Percentiles rank a stretch among this genome's conserved stretches.
phyloP scores from a whole-genome alignment of 345 rosid genomes.

The Pistacia atlantica region DNA sequence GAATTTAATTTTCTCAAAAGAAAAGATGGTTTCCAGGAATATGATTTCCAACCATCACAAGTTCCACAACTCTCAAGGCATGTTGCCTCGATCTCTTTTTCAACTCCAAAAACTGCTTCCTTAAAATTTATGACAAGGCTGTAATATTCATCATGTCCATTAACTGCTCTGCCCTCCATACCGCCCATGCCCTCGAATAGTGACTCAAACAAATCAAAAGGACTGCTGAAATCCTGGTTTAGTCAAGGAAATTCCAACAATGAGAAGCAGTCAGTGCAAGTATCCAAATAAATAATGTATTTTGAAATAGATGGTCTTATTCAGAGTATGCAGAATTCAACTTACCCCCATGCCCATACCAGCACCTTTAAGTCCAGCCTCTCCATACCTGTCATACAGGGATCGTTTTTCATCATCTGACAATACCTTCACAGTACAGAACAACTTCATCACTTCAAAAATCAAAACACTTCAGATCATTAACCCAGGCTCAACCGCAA shows the following conservation, averaged over 20 bases:
- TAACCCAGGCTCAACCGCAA: constrained; percentile 5
- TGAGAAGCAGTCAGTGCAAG: not conserved
- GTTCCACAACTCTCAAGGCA: constrained; percentile 85
- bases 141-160: constrained; percentile 94
- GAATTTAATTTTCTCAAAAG: no score
- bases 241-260: constrained; percentile 17
- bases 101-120: constrained; percentile 93
- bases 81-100: constrained; percentile 90
- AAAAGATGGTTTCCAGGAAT: no score
- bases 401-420: constrained; percentile 97
- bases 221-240: constrained; percentile 89
- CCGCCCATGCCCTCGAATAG: constrained; percentile 91
- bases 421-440: constrained; percentile 59
- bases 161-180: constrained; percentile 76
- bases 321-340: constrained; percentile 6
- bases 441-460: constrained; percentile 9
- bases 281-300: not conserved
- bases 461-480: constrained; percentile 4
- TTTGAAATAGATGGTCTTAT: not conserved
- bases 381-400: constrained; percentile 91
- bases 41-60: constrained; percentile 65
- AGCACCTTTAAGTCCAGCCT: constrained; percentile 95
- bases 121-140: constrained; percentile 74
- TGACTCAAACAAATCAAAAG: constrained; percentile 90
- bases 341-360: constrained; percentile 99